Base-by-base conservation (phyloP, 2,329 filamentous ascomycete genomes). In the Arthroderma sp. region DNA sequence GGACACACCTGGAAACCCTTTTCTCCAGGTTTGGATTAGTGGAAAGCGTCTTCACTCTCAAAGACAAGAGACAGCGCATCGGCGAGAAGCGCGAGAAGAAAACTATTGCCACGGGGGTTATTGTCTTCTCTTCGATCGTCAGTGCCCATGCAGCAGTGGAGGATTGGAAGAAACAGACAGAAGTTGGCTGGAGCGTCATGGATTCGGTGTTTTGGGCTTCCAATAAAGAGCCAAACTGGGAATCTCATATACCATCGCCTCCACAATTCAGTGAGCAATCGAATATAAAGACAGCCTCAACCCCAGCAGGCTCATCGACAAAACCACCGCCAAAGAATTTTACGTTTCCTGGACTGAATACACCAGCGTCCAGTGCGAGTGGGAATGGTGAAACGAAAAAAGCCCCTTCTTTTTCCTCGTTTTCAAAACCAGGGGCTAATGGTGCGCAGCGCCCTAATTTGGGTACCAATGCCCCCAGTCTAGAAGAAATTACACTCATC, bases 81-180 rank as follows among this genome's bases (percentile, higher is more conserved):
- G 66, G 67, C 4, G 71, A 71, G 4, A 64, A 65, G 45, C 69
- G 69, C 46, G 69, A 73, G 50, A 73, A 73, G 52, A 70, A 69
- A 46, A 58, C 68, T 1, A 60, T 74, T 44, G 72, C 68, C 4
- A 74, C 68, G 1, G 75, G 69, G 0, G 68, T 77, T 38, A 61
- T 80, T 9, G 67, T 79, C 9, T 80, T 72, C 57, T 61, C 64
- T 3, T 76, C 74, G 3, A 68, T 80, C 32, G 72, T 78, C 40
- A 68, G 72, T 44, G 74, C 76, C 1, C 71, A 78, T 53, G 66
- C 72, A 3, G 74, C 75, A 6, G 70, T 78, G 2, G 54, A 68
- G 36, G 73, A 78, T 50, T 66, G 65, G 43, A 62, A 64, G 44
- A 68, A 65, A 28, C 56, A 60, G 41, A 44, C 58, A n/a, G 64